Evolutionary conservation across 495 filamentous ascomycete species (phyloP).

Genomic region (Thermothielavioides terrestris): DNA sequence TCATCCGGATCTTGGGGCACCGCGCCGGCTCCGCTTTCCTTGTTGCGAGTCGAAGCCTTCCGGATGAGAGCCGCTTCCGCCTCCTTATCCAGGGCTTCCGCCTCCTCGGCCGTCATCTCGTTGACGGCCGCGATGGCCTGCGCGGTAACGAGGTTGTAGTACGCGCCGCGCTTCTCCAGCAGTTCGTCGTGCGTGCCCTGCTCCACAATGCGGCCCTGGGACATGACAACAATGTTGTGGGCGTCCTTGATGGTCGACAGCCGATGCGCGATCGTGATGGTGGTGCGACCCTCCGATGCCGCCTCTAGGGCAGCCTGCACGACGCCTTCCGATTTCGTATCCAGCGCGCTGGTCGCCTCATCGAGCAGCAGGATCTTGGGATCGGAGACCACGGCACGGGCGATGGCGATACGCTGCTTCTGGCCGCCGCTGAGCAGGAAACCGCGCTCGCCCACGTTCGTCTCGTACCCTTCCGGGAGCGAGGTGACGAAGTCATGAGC

Average conservation of each 20-base stretch:
- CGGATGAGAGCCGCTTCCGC: constrained; percentile 42
- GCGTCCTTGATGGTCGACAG: constrained; percentile 89
- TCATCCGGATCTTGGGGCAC: constrained; percentile 51
- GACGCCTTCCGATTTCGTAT: constrained; percentile 90
- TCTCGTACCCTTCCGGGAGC: constrained; percentile 87
- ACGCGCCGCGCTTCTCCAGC: constrained; percentile 50
- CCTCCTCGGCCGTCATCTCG: constrained; percentile 41
- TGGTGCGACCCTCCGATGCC: constrained; percentile 83
- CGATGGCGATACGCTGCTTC: constrained; percentile 84
- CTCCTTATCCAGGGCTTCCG: constrained; percentile 32
- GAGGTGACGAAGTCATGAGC: constrained; percentile 81
- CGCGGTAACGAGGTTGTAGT: constrained; percentile 47
- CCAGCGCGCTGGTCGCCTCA: constrained; percentile 90
- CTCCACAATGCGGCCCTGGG: constrained; percentile 75
- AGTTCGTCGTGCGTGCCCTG: constrained; percentile 66
- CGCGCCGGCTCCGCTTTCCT: constrained; percentile 9
- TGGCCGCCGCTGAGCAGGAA: constrained; percentile 90
- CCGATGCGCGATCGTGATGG: constrained; percentile 91
- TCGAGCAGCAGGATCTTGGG: constrained; percentile 92
- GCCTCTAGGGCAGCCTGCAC: constrained; percentile 89
- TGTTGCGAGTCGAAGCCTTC: constrained; percentile 32
- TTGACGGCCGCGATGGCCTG: constrained; percentile 53
- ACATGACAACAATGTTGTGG: constrained; percentile 93
- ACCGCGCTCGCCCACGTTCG: constrained; percentile 89
- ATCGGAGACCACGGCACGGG: constrained; percentile 83